Evolutionary conservation across 306 rosid genomes (phyloP).

Genomic region (Trifolium dubium): DNA sequence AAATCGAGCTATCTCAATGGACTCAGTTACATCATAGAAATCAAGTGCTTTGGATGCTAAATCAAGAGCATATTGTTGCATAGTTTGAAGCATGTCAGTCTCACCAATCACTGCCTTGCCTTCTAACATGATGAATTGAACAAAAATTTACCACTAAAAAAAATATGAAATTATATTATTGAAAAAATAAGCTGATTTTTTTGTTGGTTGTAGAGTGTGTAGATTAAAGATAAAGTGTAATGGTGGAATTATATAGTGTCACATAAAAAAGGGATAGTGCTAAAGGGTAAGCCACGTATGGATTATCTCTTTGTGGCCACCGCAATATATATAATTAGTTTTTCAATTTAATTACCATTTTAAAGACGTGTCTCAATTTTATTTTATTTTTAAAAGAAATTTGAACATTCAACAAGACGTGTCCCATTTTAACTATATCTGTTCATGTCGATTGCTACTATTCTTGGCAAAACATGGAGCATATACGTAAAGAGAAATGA

Average conservation of each 20-base stretch:
- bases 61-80: conserved; percentile 77
- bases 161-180: background rate
- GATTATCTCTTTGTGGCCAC: background rate
- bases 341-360: background rate
- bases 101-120: conserved; percentile 86
- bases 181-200: background rate
- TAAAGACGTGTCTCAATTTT: background rate
- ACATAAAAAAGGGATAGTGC: background rate
- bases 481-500: too few species aligned
- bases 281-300: background rate
- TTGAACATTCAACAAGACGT: background rate
- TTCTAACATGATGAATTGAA: conserved; percentile 55
- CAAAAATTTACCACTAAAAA: background rate
- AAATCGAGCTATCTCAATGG: conserved; percentile 81
- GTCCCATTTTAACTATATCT: background rate
- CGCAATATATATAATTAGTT: background rate
- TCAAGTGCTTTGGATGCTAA: conserved; percentile 90
- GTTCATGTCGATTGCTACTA: background rate
- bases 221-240: background rate
- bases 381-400: background rate
- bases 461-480: too few species aligned
- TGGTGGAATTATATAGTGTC: background rate
- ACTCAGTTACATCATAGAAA: conserved; percentile 78
- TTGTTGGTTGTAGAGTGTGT: background rate
- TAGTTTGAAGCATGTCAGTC: conserved; percentile 80